Conservation (phyloP, 805 yeast genomes). For the Yueomyces sinensis region DNA sequence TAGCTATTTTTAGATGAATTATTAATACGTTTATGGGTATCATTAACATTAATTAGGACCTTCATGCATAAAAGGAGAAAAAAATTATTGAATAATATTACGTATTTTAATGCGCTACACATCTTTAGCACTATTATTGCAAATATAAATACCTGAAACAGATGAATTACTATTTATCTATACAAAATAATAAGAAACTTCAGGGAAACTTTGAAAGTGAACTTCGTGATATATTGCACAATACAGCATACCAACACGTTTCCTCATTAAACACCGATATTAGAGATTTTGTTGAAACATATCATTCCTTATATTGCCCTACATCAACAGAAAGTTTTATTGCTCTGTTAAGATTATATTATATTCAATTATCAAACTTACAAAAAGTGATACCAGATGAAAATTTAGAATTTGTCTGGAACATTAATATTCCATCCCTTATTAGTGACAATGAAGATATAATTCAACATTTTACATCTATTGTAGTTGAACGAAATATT, state of each 20-base stretch:
- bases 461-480: background rate
- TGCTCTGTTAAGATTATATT: background rate
- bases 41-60: too few species aligned
- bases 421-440: background rate
- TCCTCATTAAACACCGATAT: background rate
- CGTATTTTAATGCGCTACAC: too few species aligned
- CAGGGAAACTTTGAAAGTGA: background rate
- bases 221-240: background rate
- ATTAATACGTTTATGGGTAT: too few species aligned
- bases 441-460: background rate
- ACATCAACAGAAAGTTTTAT: background rate
- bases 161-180: background rate
- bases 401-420: background rate
- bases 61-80: too few species aligned
- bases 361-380: background rate
- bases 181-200: background rate
- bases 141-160: too few species aligned
- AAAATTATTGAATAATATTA: too few species aligned
- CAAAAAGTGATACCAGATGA: background rate
- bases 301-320: background rate
- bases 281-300: background rate
- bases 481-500: background rate
- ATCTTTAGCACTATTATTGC: too few species aligned
- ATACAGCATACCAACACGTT: background rate
- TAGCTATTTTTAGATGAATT: too few species aligned